phyloP scores from a whole-genome alignment of 2,329 filamentous ascomycete species.

The Fusarium nygamai region DNA sequence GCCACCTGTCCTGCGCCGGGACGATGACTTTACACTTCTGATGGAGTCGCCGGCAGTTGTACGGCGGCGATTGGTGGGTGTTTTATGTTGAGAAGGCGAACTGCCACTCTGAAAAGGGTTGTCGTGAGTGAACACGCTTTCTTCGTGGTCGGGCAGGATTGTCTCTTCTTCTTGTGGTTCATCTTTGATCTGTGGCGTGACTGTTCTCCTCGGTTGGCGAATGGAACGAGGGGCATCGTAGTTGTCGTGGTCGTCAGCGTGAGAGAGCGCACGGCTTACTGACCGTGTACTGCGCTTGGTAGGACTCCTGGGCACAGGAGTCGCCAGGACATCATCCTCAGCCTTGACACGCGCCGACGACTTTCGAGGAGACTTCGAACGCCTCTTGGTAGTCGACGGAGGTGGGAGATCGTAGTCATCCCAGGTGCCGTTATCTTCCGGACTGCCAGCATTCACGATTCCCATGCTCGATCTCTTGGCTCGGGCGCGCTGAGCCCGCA shows the following conservation, averaged over 20 bases:
- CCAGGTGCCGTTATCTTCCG: constrained; percentile 71
- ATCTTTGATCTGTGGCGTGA: constrained; percentile 62
- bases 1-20: constrained; percentile 55
- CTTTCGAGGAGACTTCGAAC: constrained; percentile 67
- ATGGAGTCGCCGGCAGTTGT: constrained; percentile 56
- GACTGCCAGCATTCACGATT: constrained; percentile 75
- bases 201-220: constrained; percentile 62
- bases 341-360: constrained; percentile 62
- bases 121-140: constrained; percentile 82
- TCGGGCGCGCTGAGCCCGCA: constrained; percentile 77
- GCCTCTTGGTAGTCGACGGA: constrained; percentile 59
- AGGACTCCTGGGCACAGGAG: constrained; percentile 55
- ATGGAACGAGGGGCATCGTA: constrained; percentile 53
- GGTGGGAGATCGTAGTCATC: constrained; percentile 68
- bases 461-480: constrained; percentile 89
- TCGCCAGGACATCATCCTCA: constrained; percentile 58
- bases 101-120: constrained; percentile 92
- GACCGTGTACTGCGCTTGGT: constrained; percentile 66
- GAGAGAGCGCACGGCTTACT: constrained; percentile 63
- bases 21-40: constrained; percentile 55
- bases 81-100: constrained; percentile 67
- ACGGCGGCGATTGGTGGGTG: constrained; percentile 60
- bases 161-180: constrained; percentile 58
- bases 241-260: constrained; percentile 59
- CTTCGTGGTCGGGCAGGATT: constrained; percentile 50